Percentiles rank a stretch among this genome's conserved stretches.
Conservation (phyloP, 2,329 filamentous ascomycete genomes). For the Cladosporium sp. region DNA sequence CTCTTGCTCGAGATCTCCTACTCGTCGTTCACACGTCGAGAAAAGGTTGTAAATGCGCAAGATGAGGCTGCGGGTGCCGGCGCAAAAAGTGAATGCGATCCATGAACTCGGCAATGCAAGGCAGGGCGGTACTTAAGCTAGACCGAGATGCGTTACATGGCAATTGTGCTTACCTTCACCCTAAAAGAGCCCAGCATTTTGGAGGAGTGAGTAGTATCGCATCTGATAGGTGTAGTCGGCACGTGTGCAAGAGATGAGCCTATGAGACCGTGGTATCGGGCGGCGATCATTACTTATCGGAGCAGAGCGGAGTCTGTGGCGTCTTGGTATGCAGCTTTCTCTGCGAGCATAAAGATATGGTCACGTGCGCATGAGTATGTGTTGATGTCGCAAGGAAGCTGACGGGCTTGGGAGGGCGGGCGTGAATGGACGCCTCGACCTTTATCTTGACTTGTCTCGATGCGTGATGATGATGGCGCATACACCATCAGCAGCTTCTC, state of each 20-base stretch:
- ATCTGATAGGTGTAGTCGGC: background rate
- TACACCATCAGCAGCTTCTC: too few relatives aligned
- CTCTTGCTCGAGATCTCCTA: background rate
- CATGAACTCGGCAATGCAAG: background rate
- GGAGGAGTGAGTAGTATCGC: background rate
- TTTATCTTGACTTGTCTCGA: too few relatives aligned
- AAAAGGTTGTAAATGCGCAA: background rate
- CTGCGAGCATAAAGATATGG: background rate
- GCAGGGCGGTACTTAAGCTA: background rate
- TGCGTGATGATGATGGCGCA: too few relatives aligned
- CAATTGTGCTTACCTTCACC: background rate
- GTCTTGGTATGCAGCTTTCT: slow-evolving; percentile 3
- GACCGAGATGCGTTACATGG: background rate
- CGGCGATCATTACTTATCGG: background rate
- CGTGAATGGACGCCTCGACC: background rate
- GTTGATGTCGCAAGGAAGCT: background rate
- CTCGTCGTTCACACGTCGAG: background rate
- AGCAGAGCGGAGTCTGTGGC: background rate
- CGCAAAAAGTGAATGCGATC: background rate
- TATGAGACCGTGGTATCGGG: slow-evolving; percentile 1
- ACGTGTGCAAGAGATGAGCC: slow-evolving; percentile 5
- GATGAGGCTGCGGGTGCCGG: background rate
- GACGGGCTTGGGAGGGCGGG: background rate
- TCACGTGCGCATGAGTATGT: background rate
- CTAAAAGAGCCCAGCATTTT: slow-evolving; percentile 1